Percentiles rank a stretch among this genome's conserved stretches.
These are phyloP conservation scores for Leavenworthia alabamica DNA, from an alignment of 345 rosid genomes.

Conservation along the genomic window DNA sequence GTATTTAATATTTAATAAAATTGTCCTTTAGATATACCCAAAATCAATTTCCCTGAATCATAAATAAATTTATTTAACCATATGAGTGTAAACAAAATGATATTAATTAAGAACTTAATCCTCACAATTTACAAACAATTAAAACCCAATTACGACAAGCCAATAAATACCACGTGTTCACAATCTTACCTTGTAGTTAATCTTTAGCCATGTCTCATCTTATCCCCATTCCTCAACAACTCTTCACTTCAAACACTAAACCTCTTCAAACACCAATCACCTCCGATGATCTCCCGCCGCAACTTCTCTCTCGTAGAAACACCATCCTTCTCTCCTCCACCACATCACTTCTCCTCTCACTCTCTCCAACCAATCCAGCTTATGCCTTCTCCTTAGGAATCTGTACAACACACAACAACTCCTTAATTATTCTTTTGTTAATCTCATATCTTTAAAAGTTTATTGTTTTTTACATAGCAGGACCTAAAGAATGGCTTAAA, in stretches of 20 bases:
- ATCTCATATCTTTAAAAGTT: neutral
- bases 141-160: neutral
- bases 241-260: conserved; percentile 16
- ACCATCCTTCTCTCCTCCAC: conserved; percentile 43
- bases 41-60: too few species aligned
- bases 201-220: conserved; percentile 23
- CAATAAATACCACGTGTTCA: conserved; percentile 3
- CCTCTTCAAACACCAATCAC: conserved; percentile 16
- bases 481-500: conserved; percentile 98
- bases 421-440: neutral
- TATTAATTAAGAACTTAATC: too few species aligned
- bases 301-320: conserved; percentile 44
- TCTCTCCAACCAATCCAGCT: conserved; percentile 40
- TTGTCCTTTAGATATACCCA: too few species aligned
- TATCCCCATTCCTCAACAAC: conserved; percentile 30
- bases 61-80: too few species aligned
- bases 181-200: neutral
- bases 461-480: conserved; percentile 47
- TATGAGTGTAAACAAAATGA: too few species aligned
- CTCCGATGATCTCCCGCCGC: conserved; percentile 12
- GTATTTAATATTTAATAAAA: too few species aligned
- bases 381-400: conserved; percentile 88
- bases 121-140: neutral
- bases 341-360: conserved; percentile 33
- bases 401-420: conserved; percentile 37